Evolutionary conservation across 1,284 basidiomycete genomes (phyloP), one percentile per base, ranked within the genome.

Genomic region (Apiotrichum porosum): DNA sequence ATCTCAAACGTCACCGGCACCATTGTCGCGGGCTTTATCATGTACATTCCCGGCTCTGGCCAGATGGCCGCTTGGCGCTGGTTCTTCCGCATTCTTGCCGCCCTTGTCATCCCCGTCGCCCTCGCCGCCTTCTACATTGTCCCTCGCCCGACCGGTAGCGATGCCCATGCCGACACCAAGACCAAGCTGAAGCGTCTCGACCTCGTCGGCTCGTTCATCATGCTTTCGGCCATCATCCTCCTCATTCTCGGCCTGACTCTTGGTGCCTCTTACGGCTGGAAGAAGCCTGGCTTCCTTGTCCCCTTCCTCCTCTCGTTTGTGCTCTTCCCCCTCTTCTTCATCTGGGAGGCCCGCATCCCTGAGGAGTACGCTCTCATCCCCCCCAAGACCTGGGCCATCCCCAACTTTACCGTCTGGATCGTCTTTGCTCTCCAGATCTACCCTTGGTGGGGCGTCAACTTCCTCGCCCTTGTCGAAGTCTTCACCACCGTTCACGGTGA

Each of bases 231-330:
- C 6, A 61, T 68, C 42, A 54, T 67, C 37, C 60, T 69, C 6
- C 56, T 72, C 46, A 68, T 71, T 46, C 66, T 71, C 43, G 63
- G 63, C 37, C 56, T 71, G 2, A 72, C 70, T 6, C 56, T 66
- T n/a, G 68, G 67, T 36, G 63, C 67, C 2, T 56, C 58, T 1
- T 58, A 65, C 54, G 70, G 65, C 5, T 72, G 57, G 54, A 61
- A 56, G 38, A 69, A 48, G 15, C 54, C 66, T 2, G 42, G 49
- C 6, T 72, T 72, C 65, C 58, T 72, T 45, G 66, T 62, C 1
- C 70, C 70, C 12, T 66, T 72, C 58, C 51, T 73, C 13, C 56
- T 72, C 21, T 58, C 62, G 3, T 63, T 52, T 40, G 51, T 62
- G n/a, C 40, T 72, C 42, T 69, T 65, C 37, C 48, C 63, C 22